phyloP scores from a whole-genome alignment of 768 basidiomycete genomes.

The Cytidiella melzeri region DNA sequence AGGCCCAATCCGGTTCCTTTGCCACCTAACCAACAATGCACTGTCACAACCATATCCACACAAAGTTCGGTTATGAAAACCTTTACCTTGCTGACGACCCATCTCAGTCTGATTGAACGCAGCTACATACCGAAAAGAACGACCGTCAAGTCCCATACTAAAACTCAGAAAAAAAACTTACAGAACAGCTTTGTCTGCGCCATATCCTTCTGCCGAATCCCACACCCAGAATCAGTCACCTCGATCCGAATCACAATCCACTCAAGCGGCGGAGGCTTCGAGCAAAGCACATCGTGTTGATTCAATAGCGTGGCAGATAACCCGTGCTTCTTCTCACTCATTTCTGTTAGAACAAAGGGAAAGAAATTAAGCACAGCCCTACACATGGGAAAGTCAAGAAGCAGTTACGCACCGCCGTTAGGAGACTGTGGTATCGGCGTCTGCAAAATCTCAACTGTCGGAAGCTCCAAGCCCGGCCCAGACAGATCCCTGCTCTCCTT shows the following conservation, averaged over 20 bases:
- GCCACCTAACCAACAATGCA: conserved; percentile 23
- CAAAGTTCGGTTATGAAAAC: background rate
- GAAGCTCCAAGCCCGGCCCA: background rate
- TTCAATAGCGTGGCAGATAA: conserved; percentile 27
- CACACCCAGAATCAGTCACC: conserved; percentile 69
- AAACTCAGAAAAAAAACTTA: conserved; percentile 27
- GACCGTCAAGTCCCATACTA: too few relatives aligned
- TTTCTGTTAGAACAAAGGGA: too few relatives aligned
- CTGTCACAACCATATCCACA: conserved; percentile 1
- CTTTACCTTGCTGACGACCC: conserved; percentile 49
- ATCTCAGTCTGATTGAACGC: conserved; percentile 77
- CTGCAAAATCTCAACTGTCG: background rate
- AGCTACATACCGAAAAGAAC: too few relatives aligned
- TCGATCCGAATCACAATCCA: conserved; percentile 81
- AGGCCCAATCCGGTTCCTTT: conserved; percentile 51
- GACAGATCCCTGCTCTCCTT: background rate
- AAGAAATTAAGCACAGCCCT: too few relatives aligned
- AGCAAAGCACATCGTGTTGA: conserved; percentile 44
- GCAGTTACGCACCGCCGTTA: too few relatives aligned
- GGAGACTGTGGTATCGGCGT: too few relatives aligned
- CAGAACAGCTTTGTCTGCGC: conserved; percentile 66
- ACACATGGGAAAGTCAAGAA: too few relatives aligned
- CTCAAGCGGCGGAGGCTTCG: conserved; percentile 40
- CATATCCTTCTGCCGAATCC: conserved; percentile 62
- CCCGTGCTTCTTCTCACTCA: background rate